Conservation (phyloP, 75 land plant species). For the Ceratopteris richardii region DNA sequence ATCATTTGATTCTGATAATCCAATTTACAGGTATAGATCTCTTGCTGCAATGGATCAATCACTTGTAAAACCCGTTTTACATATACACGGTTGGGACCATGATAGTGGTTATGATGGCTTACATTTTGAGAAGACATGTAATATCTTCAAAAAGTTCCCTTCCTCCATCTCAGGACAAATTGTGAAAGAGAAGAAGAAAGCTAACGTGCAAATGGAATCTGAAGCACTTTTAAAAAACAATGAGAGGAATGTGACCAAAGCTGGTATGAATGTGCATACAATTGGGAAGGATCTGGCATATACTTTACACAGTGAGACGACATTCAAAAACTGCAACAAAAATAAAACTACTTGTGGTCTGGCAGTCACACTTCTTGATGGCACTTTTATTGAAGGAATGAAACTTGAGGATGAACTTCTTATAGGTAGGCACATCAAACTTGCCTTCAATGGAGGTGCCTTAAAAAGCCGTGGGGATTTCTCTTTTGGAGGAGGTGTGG, state of each 20-base stretch:
- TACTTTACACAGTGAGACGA: slow-evolving; percentile 69
- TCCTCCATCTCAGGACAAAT: slow-evolving; percentile 56
- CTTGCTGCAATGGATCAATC: slow-evolving; percentile 60
- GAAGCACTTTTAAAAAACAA: slow-evolving; percentile 56
- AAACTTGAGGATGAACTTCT: slow-evolving; percentile 71
- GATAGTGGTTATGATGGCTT: slow-evolving; percentile 96
- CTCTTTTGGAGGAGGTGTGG: slow-evolving; percentile 91
- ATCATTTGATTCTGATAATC: slow-evolving; percentile 72
- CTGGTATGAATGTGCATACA: slow-evolving; percentile 77
- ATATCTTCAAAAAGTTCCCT: slow-evolving; percentile 50
- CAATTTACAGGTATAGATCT: slow-evolving; percentile 73
- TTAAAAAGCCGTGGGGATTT: slow-evolving; percentile 57
- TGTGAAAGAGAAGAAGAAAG: slow-evolving; percentile 92
- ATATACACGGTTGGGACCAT: slow-evolving; percentile 51
- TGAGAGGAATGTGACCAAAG: slow-evolving; percentile 66
- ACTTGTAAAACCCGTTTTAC: slow-evolving; percentile 44
- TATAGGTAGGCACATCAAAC: slow-evolving; percentile 55
- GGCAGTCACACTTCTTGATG: slow-evolving; percentile 62
- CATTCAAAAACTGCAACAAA: slow-evolving; percentile 59
- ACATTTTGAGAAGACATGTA: slow-evolving; percentile 59
- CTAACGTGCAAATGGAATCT: slow-evolving; percentile 75
- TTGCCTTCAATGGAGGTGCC: slow-evolving; percentile 74
- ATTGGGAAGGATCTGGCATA: slow-evolving; percentile 68
- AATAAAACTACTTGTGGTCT: slow-evolving; percentile 75
- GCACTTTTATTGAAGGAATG: slow-evolving; percentile 62